Percentiles rank a stretch among this genome's conserved stretches.
Evolutionary conservation across 352 stramenopile genomes (phyloP).

Genomic region (Plasmopara muralis): DNA sequence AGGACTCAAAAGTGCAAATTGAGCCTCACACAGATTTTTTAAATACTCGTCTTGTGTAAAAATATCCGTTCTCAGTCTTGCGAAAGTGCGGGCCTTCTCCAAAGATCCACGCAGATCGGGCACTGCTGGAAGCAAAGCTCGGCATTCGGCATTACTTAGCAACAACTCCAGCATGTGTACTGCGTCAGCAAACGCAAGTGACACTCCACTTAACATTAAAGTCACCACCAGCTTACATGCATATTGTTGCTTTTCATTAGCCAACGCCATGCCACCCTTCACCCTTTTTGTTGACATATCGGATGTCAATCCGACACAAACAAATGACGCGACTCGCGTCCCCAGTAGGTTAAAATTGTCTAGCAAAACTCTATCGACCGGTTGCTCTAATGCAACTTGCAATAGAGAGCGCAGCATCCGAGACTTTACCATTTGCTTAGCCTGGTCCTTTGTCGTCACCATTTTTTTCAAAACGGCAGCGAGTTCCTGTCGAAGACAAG

Average conservation of each 20-base stretch:
- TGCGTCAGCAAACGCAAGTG: constrained; percentile 46
- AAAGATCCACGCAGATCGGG: constrained; percentile 55
- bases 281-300: background rate
- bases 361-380: constrained; percentile 6
- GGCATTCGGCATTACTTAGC: constrained; percentile 29
- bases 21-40: constrained; percentile 33
- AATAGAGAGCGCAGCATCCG: constrained; percentile 40
- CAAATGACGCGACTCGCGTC: constrained; percentile 19
- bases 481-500: constrained; percentile 24
- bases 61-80: constrained; percentile 28
- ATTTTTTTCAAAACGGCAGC: constrained; percentile 24
- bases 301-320: constrained; percentile 15
- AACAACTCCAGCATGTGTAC: constrained; percentile 59
- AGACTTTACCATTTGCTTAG: constrained; percentile 35
- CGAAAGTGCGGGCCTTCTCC: constrained; percentile 38
- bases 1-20: constrained; percentile 30
- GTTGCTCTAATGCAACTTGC: constrained; percentile 33
- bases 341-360: constrained; percentile 18
- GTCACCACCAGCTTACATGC: constrained; percentile 45
- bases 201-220: constrained; percentile 49
- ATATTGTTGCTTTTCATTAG: constrained; percentile 2
- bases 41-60: constrained; percentile 40
- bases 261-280: constrained; percentile 1
- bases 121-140: constrained; percentile 19
- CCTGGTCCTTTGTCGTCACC: constrained; percentile 37